Base-by-base conservation (phyloP, 805 yeast species). In the Myxozyma udenii region DNA sequence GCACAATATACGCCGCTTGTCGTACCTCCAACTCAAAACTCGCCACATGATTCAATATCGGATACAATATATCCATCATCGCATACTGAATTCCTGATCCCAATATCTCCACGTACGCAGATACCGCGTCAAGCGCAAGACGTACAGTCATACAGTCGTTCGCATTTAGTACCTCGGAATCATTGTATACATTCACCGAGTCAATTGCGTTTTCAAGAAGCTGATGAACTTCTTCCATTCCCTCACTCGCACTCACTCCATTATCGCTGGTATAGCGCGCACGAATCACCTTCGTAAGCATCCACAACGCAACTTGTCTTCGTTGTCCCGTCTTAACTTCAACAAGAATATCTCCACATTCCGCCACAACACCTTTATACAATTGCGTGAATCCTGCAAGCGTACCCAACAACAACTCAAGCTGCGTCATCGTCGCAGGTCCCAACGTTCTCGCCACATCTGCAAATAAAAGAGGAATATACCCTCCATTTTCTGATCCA, bases 11-110 rank as follows among this genome's bases (percentile, higher is more conserved):
- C 33, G 95, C 79, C 62, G 72, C 76, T 51, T 73, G 54, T 57
- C 84, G 65, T 5, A 79, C 66, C 54, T 66, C 38, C 26, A 74
- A 66, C 58, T 78, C 68, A 16, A 76, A 55, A 4, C 81, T 79
- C 14, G 33, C 9, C 33, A 91, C 68, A 36, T 81, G 77, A 45
- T 87, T 89, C 23, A 90, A 74, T 0, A 89, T 75, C 0, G 91
- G 85, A 60, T 81, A 87, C 5, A 93, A 65, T 50, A 77, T 74
- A 55, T 87, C 95, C 55, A 87, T 78, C 28, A 91, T 67, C 51
- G 84, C 85, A 16, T 72, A 72, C 37, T 75, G 61, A 61, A 81
- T 80, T 1, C 70, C 75, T 0, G 58, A 46, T 1, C 71, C 71
- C 54, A 65, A 30, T 22, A 58, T 44, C 11, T 49, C 45, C 1